Percentiles rank a stretch among this genome's conserved stretches.
These are phyloP conservation scores for Lasiodiplodia gonubiensis DNA, from an alignment of 2,329 filamentous ascomycete species.

Conservation along the genomic window DNA sequence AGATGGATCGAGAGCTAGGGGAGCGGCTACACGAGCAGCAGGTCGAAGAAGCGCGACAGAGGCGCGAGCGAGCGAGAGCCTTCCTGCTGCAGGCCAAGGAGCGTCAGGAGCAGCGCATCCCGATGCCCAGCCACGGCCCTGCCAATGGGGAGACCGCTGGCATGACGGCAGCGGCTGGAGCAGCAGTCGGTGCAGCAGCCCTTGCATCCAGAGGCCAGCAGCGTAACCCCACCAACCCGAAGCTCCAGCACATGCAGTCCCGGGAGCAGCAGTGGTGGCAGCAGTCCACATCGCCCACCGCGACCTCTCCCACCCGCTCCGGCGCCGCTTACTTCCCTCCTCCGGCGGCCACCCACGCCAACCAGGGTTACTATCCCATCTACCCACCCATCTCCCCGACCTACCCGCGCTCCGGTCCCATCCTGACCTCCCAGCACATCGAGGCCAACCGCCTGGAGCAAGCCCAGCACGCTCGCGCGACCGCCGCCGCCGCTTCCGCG, in stretches of 20 bases:
- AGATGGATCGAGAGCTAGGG: neutral
- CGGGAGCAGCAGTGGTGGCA: constrained; percentile 14
- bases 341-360: neutral
- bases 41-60: constrained; percentile 4
- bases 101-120: constrained; percentile 12
- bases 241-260: neutral
- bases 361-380: neutral
- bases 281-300: neutral
- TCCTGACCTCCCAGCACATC: constrained; percentile 26
- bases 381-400: constrained; percentile 9
- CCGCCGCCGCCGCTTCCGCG: neutral
- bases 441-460: constrained; percentile 17
- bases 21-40: constrained; percentile 1
- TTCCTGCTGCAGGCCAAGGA: constrained; percentile 20
- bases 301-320: neutral
- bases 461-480: constrained; percentile 16
- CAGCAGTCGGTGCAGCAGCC: neutral
- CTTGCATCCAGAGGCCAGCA: neutral
- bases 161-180: neutral
- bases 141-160: neutral
- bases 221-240: neutral
- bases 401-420: constrained; percentile 2
- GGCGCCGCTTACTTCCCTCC: neutral
- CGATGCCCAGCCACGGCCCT: neutral
- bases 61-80: constrained; percentile 9